Base-by-base conservation (phyloP, 2,329 filamentous ascomycete genomes). In the Fusarium sp. region DNA sequence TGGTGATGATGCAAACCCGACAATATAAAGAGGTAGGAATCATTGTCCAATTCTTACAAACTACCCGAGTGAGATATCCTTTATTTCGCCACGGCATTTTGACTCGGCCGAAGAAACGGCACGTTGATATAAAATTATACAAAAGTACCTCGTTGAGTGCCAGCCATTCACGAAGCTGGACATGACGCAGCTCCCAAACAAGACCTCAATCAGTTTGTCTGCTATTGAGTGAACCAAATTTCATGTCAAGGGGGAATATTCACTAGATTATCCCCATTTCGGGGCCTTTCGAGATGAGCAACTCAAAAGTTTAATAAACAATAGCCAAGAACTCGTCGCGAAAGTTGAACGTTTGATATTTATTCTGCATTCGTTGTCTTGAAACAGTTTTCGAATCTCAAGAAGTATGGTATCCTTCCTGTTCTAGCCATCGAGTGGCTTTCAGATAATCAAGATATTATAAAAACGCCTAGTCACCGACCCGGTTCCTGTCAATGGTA, bases 261-360 rank as follows among this genome's bases (percentile, higher is more conserved):
- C 16, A n/a, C 10, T 18, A 7, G 10, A 16, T 29, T 40, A 9
- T 24, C 18, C 44, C 20, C 29, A 3, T 12, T 22, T 32, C 16
- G 8, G 14, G 9, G 16, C 5, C 16, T 22, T 12, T 11, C 13
- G 6, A 41, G 10, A 24, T 8, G 20, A 22, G 18, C 7, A 24
- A 20, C 40, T 24, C 11, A 14, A 37, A 29, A 29, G 12, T 30
- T 22, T 13, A 34, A n/a, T 8, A 18, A 2, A 30, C 8, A 14
- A 20, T 37, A 22, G 29, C 12, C 18, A 11, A 47, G 8, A 47
- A 34, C 25, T 32, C 42, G 48, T 11, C 14, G 27, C 32, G 20
- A 34, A 45, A 45, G 42, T 12, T n/a, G 20, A 57, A 57, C 25
- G 45, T 74, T 75, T 75, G 73, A 75, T 75, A 74, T 74, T 75